Base-by-base conservation (phyloP, 805 yeast species). In the Lipomyces spencermartinsiae region DNA sequence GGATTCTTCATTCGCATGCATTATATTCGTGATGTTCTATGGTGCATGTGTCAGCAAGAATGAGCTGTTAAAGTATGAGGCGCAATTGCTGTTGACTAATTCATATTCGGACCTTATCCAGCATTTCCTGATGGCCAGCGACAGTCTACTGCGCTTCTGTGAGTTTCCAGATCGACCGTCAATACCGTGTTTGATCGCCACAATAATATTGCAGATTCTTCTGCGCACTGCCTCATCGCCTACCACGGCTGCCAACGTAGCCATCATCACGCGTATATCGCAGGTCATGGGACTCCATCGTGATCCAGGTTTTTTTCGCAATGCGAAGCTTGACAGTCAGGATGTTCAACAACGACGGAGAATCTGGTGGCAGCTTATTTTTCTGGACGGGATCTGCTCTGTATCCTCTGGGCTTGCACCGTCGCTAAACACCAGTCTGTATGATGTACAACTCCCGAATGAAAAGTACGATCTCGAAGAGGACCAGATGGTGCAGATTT, bases 261-360 rank as follows among this genome's bases (percentile, higher is more conserved):
- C 70, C n/a, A 16, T 43, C n/a, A 43, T 67, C 14, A 46, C 56
- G 14, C 61, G 70, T 2, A 49, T 63, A 4, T 64, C 70, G 29
- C 70, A 67, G 29, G 51, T 53, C 7, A 67, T 67, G 70, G 70
- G 70, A 4, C 34, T 67, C n/a, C 70, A 67, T 56, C 59, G 70
- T 7, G 70, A 67, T 49, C 70, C 70, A 5, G 6, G 55, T 1
- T 16, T 53, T 49, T 63, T 67, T 46, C 33, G 51, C 12, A 59
- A 59, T 34, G 49, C 61, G 29, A 12, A 39, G 7, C 7, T 25
- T 2, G 62, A 34, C 14, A 55, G 37, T 12, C 4, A 16, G 35
- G 62, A 59, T n/a, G 33, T 31, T 3, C 64, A 62, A 25, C 29
- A n/a, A 8, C 49, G 67, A 6, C 62, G 70, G 7, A 55, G 63